A percentile compares a stretch with the other conserved stretches of the same genome.
phyloP scores from a whole-genome alignment of 2,329 filamentous ascomycete species.

The Orbilia oligospora region DNA sequence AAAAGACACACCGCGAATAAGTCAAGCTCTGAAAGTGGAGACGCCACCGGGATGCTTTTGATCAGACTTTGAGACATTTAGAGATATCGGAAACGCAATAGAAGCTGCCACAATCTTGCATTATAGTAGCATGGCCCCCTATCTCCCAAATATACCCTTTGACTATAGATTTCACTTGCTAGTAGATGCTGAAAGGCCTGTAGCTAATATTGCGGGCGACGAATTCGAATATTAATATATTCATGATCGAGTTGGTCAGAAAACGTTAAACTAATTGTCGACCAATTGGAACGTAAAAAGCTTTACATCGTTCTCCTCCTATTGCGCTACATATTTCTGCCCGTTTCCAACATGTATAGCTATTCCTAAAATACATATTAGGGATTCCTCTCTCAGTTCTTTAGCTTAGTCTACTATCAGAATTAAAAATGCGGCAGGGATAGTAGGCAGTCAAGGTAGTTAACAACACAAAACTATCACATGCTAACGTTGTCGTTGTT shows the following conservation, averaged over 20 bases:
- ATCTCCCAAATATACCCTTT: not conserved
- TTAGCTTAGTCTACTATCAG: conserved; percentile 25
- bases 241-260: no score
- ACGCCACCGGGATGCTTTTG: not conserved
- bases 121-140: not conserved
- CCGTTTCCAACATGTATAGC: not conserved
- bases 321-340: no score
- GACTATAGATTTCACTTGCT: not conserved
- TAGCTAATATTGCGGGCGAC: not conserved
- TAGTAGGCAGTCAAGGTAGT: conserved; percentile 34
- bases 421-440: conserved; percentile 40
- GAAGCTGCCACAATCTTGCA: not conserved
- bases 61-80: not conserved
- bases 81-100: not conserved
- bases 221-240: no score
- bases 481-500: conserved; percentile 53
- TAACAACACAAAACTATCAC: conserved; percentile 48
- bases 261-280: no score
- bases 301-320: no score
- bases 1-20: conserved; percentile 9
- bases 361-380: not conserved
- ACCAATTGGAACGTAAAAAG: no score
- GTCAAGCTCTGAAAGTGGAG: conserved; percentile 7
- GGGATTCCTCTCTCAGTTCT: not conserved
- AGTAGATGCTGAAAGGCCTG: not conserved